phyloP scores from a whole-genome alignment of 352 stramenopile species.

The Globisporangium sylvaticum region DNA sequence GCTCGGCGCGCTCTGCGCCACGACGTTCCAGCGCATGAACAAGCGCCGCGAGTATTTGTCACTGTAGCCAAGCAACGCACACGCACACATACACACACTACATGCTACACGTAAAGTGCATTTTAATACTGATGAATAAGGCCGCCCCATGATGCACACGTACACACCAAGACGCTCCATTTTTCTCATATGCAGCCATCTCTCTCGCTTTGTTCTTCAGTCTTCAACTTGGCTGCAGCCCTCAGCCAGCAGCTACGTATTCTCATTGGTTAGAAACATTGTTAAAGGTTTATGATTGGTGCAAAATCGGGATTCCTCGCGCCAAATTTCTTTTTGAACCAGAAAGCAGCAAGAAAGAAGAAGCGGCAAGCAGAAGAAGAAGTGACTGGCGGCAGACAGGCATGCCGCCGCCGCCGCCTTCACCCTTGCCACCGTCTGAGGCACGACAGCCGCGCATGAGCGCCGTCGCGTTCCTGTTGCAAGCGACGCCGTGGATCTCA shows the following conservation, averaged over 20 bases:
- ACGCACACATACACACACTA: not conserved
- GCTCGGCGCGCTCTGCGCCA: conserved; percentile 11
- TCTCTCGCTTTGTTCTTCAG: not conserved
- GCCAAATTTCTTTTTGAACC: not conserved
- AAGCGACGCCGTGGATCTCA: conserved; percentile 44
- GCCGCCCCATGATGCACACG: not conserved
- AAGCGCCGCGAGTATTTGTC: conserved; percentile 19
- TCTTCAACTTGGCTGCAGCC: not conserved
- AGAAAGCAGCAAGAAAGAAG: conserved; percentile 1
- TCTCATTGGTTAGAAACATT: not conserved
- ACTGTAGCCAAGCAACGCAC: not conserved
- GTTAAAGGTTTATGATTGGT: not conserved
- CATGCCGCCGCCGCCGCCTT: not conserved
- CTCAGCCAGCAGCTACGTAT: too few relatives aligned
- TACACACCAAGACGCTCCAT: not conserved
- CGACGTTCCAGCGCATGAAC: conserved; percentile 17
- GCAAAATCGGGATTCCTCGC: not conserved
- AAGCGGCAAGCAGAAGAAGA: not conserved
- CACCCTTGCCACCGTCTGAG: not conserved
- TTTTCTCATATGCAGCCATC: not conserved
- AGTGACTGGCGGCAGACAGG: not conserved
- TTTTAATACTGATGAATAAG: not conserved
- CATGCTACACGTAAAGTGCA: not conserved
- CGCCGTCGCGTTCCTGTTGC: conserved; percentile 45
- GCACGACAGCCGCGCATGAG: conserved; percentile 11